A percentile compares a stretch with the other conserved stretches of the same genome.
Conservation (phyloP, 306 rosid genomes). For the Comarum palustre region DNA sequence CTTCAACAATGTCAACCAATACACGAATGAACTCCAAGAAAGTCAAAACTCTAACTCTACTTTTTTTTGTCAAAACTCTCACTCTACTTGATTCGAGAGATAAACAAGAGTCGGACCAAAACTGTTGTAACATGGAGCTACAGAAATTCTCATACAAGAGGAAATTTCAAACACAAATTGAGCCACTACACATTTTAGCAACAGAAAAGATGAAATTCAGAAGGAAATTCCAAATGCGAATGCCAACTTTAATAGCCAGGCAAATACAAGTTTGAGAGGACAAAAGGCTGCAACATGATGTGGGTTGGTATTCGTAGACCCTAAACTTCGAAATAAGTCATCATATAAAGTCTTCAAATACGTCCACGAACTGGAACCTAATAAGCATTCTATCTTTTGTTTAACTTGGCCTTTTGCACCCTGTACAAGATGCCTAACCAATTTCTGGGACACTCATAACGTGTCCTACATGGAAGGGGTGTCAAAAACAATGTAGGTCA, state of each 20-base stretch:
- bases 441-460: slow-evolving; percentile 26
- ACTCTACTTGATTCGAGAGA: not conserved
- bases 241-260: not conserved
- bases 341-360: slow-evolving; percentile 6
- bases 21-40: not conserved
- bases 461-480: slow-evolving; percentile 12
- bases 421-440: slow-evolving; percentile 30
- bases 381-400: slow-evolving; percentile 1
- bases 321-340: slow-evolving; percentile 14
- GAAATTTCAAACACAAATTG: not conserved
- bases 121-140: not conserved
- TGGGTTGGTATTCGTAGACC: slow-evolving; percentile 15
- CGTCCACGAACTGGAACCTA: slow-evolving; percentile 16
- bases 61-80: not conserved
- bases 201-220: not conserved
- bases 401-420: slow-evolving; percentile 10
- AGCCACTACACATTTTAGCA: not conserved
- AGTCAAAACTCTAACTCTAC: not conserved
- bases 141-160: not conserved
- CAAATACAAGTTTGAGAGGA: slow-evolving; percentile 18
- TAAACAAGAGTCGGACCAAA: not conserved
- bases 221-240: not conserved
- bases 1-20: not conserved
- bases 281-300: slow-evolving; percentile 29
- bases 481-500: slow-evolving; percentile 21